These are phyloP conservation scores for Ascoidea asiatica DNA, from an alignment of 805 yeast species.

Conservation along the genomic window DNA sequence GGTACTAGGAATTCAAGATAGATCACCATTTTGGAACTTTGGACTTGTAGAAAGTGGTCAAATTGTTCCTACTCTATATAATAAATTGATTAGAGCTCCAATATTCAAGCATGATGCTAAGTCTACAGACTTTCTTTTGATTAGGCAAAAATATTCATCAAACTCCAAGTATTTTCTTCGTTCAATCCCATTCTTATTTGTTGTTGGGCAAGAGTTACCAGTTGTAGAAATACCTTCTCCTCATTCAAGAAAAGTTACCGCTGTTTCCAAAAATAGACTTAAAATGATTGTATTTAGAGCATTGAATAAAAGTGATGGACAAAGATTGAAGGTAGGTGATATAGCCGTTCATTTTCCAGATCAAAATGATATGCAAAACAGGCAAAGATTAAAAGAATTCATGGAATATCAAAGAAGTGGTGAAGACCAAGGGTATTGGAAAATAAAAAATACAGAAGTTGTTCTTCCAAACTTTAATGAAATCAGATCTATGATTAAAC, in stretches of 20 bases:
- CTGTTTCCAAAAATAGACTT: conserved; percentile 79
- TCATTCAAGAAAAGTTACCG: conserved; percentile 88
- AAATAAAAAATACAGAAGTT: conserved; percentile 53
- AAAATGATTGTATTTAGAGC: conserved; percentile 90
- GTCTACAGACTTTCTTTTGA: conserved; percentile 67
- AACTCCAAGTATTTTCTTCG: conserved; percentile 60
- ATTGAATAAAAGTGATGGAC: conserved; percentile 58
- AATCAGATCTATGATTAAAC: conserved; percentile 71
- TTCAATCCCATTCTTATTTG: conserved; percentile 56
- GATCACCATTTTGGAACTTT: conserved; percentile 97
- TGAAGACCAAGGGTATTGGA: conserved; percentile 92
- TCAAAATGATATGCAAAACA: conserved; percentile 92
- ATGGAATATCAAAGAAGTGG: conserved; percentile 96
- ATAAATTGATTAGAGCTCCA: conserved; percentile 87
- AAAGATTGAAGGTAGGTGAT: conserved; percentile 73
- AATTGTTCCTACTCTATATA: conserved; percentile 85
- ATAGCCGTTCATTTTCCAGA: conserved; percentile 90
- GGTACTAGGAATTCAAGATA: conserved; percentile 89
- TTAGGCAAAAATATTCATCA: conserved; percentile 70
- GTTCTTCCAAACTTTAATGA: conserved; percentile 64
- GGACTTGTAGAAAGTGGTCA: conserved; percentile 94
- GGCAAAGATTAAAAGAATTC: conserved; percentile 90
- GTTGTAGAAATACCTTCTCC: conserved; percentile 96
- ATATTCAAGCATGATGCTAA: conserved; percentile 74
- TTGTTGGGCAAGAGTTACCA: conserved; percentile 88